Conservation (phyloP, 2,329 filamentous ascomycete genomes). For the Colletotrichum melonis region DNA sequence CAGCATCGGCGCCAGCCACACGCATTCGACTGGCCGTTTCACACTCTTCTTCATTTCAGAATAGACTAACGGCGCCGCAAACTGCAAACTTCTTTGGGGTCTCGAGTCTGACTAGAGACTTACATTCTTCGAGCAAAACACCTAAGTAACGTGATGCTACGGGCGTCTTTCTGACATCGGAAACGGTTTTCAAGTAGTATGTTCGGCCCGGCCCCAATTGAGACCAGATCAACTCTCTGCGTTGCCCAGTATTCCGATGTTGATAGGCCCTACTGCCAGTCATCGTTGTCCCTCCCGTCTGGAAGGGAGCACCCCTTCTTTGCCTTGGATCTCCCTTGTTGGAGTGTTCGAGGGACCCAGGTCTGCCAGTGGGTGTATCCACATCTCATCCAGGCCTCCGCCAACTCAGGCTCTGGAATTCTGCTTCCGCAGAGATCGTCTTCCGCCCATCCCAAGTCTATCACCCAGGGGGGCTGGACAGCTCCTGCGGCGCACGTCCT, state of each 20-base stretch:
- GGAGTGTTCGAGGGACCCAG: not conserved
- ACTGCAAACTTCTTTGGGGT: slow-evolving; percentile 11
- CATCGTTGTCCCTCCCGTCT: slow-evolving; percentile 11
- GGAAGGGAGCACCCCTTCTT: not conserved
- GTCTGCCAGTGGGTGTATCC: slow-evolving; percentile 9
- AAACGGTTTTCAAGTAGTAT: not conserved
- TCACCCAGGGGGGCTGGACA: slow-evolving; percentile 10
- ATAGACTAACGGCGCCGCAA: not conserved
- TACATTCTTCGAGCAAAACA: not conserved
- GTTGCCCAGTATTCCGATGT: not conserved
- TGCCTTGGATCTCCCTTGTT: slow-evolving; percentile 16
- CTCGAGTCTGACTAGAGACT: not conserved
- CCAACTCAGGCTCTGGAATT: slow-evolving; percentile 9
- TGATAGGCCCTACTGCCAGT: slow-evolving; percentile 12
- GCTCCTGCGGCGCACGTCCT: slow-evolving; percentile 21
- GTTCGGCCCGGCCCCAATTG: slow-evolving; percentile 3
- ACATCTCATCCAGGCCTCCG: slow-evolving; percentile 12
- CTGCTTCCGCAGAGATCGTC: slow-evolving; percentile 27
- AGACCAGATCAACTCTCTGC: slow-evolving; percentile 8
- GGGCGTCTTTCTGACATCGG: not conserved
- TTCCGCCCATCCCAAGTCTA: slow-evolving; percentile 29
- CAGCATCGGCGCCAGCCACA: not conserved
- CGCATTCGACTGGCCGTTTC: not conserved
- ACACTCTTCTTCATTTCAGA: not conserved
- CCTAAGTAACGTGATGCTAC: not conserved